Evolutionary conservation across 2,329 filamentous ascomycete genomes (phyloP).

Genomic region (Gaeumannomyces sp.): DNA sequence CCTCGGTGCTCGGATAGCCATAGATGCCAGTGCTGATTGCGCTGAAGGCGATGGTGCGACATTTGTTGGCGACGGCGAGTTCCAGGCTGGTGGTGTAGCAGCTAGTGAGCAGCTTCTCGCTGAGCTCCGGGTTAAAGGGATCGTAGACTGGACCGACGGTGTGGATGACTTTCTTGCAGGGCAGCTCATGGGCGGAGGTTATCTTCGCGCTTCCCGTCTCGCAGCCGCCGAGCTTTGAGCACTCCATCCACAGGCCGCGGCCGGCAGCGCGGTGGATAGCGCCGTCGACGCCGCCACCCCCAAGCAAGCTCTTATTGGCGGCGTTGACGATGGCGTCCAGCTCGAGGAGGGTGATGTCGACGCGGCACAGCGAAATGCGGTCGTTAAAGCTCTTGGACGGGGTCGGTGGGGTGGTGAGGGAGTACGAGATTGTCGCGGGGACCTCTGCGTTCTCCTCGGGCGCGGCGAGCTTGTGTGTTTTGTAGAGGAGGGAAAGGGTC

Average conservation of each 20-base stretch:
- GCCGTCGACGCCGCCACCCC: conserved; percentile 86
- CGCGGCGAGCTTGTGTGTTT: conserved; percentile 39
- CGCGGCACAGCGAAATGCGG: conserved; percentile 62
- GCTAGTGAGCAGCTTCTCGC: conserved; percentile 42
- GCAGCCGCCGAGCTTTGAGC: conserved; percentile 65
- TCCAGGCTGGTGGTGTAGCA: conserved; percentile 69
- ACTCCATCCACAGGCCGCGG: conserved; percentile 60
- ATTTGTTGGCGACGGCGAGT: conserved; percentile 60
- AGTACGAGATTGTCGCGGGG: conserved; percentile 15
- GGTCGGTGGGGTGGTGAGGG: conserved; percentile 18
- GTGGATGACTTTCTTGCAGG: conserved; percentile 77
- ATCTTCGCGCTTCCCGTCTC: conserved; percentile 75
- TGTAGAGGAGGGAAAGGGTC: conserved; percentile 61
- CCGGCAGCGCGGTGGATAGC: conserved; percentile 85
- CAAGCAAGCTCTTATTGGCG: conserved; percentile 70
- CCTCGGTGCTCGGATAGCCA: conserved; percentile 70
- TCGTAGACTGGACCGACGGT: conserved; percentile 80
- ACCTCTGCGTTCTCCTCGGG: background rate
- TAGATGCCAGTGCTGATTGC: conserved; percentile 86
- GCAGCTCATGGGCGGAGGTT: conserved; percentile 69
- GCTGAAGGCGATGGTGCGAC: conserved; percentile 73
- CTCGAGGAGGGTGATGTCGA: conserved; percentile 74
- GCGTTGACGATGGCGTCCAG: conserved; percentile 90
- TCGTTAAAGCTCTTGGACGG: conserved; percentile 56
- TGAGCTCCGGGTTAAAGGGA: conserved; percentile 29